Percentiles rank a stretch among this genome's conserved stretches.
Evolutionary conservation across 331 rosid genomes (phyloP).

Genomic region (Pyracantha coccinea): DNA sequence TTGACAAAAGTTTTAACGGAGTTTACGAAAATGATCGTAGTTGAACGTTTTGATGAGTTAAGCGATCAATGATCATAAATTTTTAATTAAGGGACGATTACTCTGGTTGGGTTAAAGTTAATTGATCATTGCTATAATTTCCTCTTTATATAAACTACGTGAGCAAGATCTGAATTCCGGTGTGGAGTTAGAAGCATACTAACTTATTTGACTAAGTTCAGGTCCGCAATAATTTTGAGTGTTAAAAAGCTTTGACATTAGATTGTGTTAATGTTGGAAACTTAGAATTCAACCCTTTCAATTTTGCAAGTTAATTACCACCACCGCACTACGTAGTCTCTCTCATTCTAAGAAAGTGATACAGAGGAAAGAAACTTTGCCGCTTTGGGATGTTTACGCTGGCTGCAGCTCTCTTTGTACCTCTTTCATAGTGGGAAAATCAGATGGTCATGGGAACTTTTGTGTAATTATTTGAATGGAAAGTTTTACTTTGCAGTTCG

Average conservation of each 20-base stretch:
- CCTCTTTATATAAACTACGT: too few species aligned
- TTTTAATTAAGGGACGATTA: too few species aligned
- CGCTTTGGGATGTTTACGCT: not conserved
- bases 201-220: too few species aligned
- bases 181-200: not conserved
- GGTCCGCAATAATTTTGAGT: not conserved
- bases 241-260: not conserved
- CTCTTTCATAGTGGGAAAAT: not conserved
- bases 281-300: too few species aligned
- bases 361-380: not conserved
- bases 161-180: rapidly evolving
- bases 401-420: not conserved
- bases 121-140: too few species aligned
- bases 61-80: too few species aligned
- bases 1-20: too few species aligned
- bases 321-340: not conserved
- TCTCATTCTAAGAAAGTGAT: not conserved
- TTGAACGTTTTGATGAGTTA: too few species aligned
- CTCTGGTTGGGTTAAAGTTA: too few species aligned
- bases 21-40: too few species aligned
- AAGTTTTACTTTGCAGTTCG: not conserved
- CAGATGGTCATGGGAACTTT: not conserved
- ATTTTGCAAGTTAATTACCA: too few species aligned
- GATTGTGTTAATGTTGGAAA: too few species aligned
- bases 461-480: not conserved